Evolutionary conservation across 306 rosid genomes (phyloP).

Genomic region (Rosa chinensis): DNA sequence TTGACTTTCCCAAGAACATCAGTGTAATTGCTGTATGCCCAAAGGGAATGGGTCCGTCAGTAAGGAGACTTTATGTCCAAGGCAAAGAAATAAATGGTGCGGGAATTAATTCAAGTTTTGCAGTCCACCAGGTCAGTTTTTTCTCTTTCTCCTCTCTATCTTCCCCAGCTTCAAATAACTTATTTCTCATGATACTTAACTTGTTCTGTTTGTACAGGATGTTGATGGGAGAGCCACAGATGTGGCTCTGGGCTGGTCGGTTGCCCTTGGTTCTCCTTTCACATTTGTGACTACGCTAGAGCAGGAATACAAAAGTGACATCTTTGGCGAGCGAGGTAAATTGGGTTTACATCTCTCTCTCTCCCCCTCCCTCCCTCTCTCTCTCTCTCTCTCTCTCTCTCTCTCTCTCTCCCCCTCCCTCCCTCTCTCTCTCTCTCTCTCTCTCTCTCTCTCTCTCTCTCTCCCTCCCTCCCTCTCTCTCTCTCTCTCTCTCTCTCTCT

Average conservation of each 20-base stretch:
- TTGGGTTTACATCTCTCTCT: not conserved
- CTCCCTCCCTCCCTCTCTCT: no score
- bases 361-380: not conserved
- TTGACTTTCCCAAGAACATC: constrained; percentile 80
- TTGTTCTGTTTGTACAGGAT: constrained; percentile 50
- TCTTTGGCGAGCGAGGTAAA: constrained; percentile 94
- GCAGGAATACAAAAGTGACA: constrained; percentile 95
- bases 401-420: no score
- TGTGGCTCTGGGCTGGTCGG: constrained; percentile 96
- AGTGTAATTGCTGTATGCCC: constrained; percentile 99
- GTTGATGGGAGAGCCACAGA: constrained; percentile 95
- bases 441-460: not conserved
- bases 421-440: no score
- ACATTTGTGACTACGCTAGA: constrained; percentile 92
- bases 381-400: no score
- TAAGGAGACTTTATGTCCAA: constrained; percentile 94
- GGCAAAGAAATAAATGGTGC: constrained; percentile 98
- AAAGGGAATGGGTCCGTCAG: constrained; percentile 99
- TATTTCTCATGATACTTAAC: constrained; percentile 8
- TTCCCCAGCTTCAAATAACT: not conserved
- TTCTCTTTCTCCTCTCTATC: not conserved
- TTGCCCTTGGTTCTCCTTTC: constrained; percentile 99
- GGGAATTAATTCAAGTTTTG: constrained; percentile 96
- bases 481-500: not conserved
- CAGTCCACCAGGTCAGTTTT: constrained; percentile 73